Evolutionary conservation across 2,329 filamentous ascomycete species (phyloP).

Genomic region (Aspergillus pseudoglaucus): DNA sequence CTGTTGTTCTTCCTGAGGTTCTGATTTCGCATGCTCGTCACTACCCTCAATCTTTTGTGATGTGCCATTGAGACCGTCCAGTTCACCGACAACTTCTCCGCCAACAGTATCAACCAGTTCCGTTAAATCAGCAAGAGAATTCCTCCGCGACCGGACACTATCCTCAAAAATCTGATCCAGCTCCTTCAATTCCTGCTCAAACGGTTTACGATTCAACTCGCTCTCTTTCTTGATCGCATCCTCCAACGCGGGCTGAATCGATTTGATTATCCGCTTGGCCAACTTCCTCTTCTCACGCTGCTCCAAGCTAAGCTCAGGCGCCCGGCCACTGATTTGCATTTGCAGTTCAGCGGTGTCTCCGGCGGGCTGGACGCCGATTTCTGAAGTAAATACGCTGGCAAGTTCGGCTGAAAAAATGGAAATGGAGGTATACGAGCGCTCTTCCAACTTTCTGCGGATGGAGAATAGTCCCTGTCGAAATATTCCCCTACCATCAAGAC

Average conservation of each 20-base stretch:
- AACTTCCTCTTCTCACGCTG: slow-evolving; percentile 74
- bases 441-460: slow-evolving; percentile 48
- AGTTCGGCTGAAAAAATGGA: slow-evolving; percentile 55
- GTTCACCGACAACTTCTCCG: slow-evolving; percentile 37
- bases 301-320: slow-evolving; percentile 49
- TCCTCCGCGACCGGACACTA: slow-evolving; percentile 52
- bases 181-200: slow-evolving; percentile 64
- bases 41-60: slow-evolving; percentile 24
- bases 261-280: slow-evolving; percentile 84
- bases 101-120: slow-evolving; percentile 32
- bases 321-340: slow-evolving; percentile 45
- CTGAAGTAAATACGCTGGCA: slow-evolving; percentile 49
- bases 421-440: slow-evolving; percentile 55
- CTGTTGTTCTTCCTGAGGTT: slow-evolving; percentile 20
- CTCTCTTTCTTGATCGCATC: slow-evolving; percentile 71
- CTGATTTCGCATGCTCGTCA: slow-evolving; percentile 13
- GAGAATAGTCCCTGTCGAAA: slow-evolving; percentile 50
- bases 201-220: slow-evolving; percentile 65
- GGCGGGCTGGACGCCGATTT: slow-evolving; percentile 45
- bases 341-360: slow-evolving; percentile 42
- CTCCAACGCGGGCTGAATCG: slow-evolving; percentile 71
- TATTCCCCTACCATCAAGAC: slow-evolving; percentile 47
- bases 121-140: slow-evolving; percentile 38
- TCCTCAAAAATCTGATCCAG: slow-evolving; percentile 67
- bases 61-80: slow-evolving; percentile 34